Evolutionary conservation across 495 filamentous ascomycete species (phyloP), one percentile per base, ranked within the genome.

Genomic region (Immersiella caudata): DNA sequence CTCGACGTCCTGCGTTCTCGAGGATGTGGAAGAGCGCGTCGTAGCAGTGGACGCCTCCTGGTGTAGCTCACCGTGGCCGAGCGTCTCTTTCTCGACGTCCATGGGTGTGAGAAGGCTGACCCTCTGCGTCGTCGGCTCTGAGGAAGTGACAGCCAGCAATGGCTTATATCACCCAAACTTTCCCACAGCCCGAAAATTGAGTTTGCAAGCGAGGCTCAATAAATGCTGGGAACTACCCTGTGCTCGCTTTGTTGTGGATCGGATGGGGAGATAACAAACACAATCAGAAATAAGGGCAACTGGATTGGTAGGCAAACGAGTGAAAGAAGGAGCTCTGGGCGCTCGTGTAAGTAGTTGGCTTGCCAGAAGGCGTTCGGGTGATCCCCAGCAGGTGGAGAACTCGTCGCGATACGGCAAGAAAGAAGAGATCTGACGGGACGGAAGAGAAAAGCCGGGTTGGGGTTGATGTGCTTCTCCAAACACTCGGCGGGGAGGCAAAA

Each of bases 1-100:
- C 67, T 83, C 83, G 59, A 70, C 52, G 16, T 76, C 63, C 24
- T 77, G 78, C 46, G 81, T 67, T 40, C 66, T 71, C 1, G 83
- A 81, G 1, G 81, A 82, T 29, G 75, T 75, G 16, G 81, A 75
- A 9, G 81, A 80, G 21, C 74, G 40, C 12, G 61, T 14, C 9
- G 40, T 73, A 3, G 71, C 60, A 22, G 49, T 6, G 14, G 61
- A 35, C 24, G 12, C 22, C 50, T 25, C 16, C 22, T 12, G 61
- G 40, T 21, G 33, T 52, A 16, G 27, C 16, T 24, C 16, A 16
- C 9, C n/a, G 36, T 49, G 7, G 2, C 9, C 29, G n/a, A n/a
- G n/a, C 16, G 20, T 49, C 36, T 62, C 59, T 29, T 62, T 62
- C 35, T 62, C 59, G 59, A 16, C 20, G 33, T 40, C 59, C 59